Conservation (phyloP, 306 rosid species). For the Acmispon strigosus region DNA sequence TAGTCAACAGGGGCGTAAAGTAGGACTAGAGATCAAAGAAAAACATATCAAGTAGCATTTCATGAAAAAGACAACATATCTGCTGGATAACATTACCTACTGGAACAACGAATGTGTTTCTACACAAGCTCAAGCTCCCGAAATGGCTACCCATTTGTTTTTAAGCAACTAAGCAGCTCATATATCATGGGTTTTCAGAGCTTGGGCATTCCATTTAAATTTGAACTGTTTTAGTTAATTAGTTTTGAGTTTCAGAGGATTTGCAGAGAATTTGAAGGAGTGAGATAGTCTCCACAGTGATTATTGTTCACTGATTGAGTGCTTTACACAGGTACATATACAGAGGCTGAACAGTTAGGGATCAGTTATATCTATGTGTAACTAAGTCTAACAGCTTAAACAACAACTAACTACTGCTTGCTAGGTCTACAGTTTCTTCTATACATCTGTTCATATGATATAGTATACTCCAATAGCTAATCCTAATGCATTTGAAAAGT, state of each 20-base stretch:
- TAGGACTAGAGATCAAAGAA: neutral
- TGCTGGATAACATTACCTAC: neutral
- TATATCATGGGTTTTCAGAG: neutral
- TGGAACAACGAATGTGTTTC: neutral
- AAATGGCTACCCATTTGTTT: neutral
- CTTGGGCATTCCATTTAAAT: neutral
- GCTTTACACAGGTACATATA: too few relatives aligned
- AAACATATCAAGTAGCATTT: neutral
- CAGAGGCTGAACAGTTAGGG: too few relatives aligned
- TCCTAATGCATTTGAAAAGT: neutral
- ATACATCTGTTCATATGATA: too few relatives aligned
- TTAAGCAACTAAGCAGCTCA: neutral
- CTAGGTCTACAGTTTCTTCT: too few relatives aligned
- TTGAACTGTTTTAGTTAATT: neutral
- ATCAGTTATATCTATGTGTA: too few relatives aligned
- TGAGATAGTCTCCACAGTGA: too few relatives aligned
- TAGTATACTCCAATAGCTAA: too few relatives aligned
- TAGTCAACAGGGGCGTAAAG: conserved; percentile 16
- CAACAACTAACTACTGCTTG: too few relatives aligned
- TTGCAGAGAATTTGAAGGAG: too few relatives aligned
- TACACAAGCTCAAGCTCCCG: neutral
- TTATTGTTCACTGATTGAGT: too few relatives aligned
- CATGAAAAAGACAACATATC: neutral
- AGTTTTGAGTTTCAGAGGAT: neutral
- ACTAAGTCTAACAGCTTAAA: too few relatives aligned